Base-by-base conservation (phyloP, 192 early-diverging fungal genomes). In the Powellomyces hirtus region DNA sequence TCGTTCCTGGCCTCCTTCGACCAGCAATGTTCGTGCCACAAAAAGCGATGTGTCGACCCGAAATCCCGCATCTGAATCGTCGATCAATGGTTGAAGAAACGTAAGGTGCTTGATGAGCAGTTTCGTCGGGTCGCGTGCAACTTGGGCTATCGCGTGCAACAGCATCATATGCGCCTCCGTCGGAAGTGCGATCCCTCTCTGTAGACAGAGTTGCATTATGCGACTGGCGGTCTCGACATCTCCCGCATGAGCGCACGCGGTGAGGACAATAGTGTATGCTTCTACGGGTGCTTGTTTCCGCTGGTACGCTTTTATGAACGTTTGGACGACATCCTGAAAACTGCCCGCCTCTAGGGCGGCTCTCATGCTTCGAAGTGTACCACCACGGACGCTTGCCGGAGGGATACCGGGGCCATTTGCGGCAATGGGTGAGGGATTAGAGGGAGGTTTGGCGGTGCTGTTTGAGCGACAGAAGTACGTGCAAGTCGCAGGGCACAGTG, bases 191-290 rank as follows among this genome's bases (percentile, higher is more conserved):
- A 61, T 20, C 6, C 67, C 67, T 29, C 13, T n/a, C 34, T 51
- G 58, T 27, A 42, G 24, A 16, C 33, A 20, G 14, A 36, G 31
- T 36, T 26, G n/a, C 29, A 69, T 16, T 13, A 69, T 13, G 16
- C 46, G 56, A 14, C 16, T 29, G 24, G 58, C 57, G 8, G 67
- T 69, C 16, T 59, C 67, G 11, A 30, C 18, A 34, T 69, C 67
- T 13, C 67, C 67, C 4, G 61, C 31, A 20, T 38, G 46, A 4
- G 56, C 16, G 44, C 67, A 69, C 13, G 67, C 67, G 20, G 29
- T 22, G 24, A 69, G 31, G 16, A 61, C 40, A 0, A 60, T 3
- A 22, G 11, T 30, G 5, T 60, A 69, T 0, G 52, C 42, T 45
- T 69, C 37, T 36, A 20, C 13, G 0, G 65, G 24, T 5, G 59